Evolutionary conservation across 2,329 filamentous ascomycete species (phyloP), one percentile per base, ranked within the genome.

Genomic region (Beauveria bassiana): DNA sequence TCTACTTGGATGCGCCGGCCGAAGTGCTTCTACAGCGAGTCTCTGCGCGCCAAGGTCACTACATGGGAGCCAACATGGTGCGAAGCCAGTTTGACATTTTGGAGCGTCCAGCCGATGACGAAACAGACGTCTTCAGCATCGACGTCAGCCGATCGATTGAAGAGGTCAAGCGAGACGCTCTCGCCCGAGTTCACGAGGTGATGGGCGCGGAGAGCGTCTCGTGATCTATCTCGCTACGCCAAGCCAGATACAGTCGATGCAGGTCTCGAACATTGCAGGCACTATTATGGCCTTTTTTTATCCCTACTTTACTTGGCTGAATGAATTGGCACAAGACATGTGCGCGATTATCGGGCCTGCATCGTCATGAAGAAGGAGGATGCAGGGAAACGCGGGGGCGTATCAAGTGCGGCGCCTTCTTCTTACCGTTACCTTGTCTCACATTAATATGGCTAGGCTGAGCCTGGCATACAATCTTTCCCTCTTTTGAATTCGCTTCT

Each of bases 11-110:
- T 66, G 91, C 93, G 0, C 79, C 85, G 49, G 89, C 96, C 73
- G 83, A 86, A 62, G 81, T 90, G 10, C 82, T 98, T 34, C 78
- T 96, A 62, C 78, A 87, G 68, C 85, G 95, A 9, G 93, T 98
- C 9, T 80, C 81, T 40, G 79, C 82, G 45, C 85, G 95, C 67
- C 77, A 93, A 75, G 86, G 86, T 58, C 95, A 99, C 73, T 99
- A 95, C 76, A 97, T 99, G 93, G 93, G 95, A 69, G 89, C 91
- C 67, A 85, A 86, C 69, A 98, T 99, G 93, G 93, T 99, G 9
- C 87, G 89, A 69, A 96, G 91, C 75, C 95, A 99, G 73, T 89
- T 98, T 66, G 85, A 87, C 65, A 88, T 86, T 58, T 82, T 99
- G n/a, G 93, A 99, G 76, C 86, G 88, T 64, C 95, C 95, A 0